A percentile compares a stretch with the other conserved stretches of the same genome.
phyloP scores from a whole-genome alignment of 768 basidiomycete species.

The Naematelia encephala region DNA sequence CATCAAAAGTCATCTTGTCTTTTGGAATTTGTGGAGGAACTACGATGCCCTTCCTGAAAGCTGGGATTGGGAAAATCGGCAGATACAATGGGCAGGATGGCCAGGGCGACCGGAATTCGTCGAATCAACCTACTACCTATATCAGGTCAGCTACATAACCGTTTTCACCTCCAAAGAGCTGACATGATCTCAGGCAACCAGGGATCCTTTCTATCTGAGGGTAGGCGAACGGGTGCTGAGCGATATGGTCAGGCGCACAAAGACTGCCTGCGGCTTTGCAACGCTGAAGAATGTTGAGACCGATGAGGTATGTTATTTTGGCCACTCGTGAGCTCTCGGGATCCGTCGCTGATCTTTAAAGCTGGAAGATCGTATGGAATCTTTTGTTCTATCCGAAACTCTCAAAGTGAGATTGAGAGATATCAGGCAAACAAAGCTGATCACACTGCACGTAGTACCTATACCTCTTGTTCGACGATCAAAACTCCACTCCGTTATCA shows the following conservation, averaged over 20 bases:
- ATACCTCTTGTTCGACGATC: slow-evolving; percentile 75
- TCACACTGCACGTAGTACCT: slow-evolving; percentile 67
- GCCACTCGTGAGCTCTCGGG: not conserved
- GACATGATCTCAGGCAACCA: slow-evolving; percentile 65
- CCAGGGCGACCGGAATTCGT: slow-evolving; percentile 67
- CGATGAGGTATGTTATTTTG: slow-evolving; percentile 39
- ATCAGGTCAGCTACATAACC: slow-evolving; percentile 53
- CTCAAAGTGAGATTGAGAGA: slow-evolving; percentile 67
- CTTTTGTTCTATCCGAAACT: slow-evolving; percentile 89
- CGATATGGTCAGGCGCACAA: slow-evolving; percentile 70
- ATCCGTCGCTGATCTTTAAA: slow-evolving; percentile 53
- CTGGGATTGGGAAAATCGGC: slow-evolving; percentile 68
- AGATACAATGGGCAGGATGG: slow-evolving; percentile 48
- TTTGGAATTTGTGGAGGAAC: slow-evolving; percentile 88
- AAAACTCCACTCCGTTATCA: slow-evolving; percentile 68
- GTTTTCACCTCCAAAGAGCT: slow-evolving; percentile 3
- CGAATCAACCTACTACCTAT: slow-evolving; percentile 95
- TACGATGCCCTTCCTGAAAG: slow-evolving; percentile 88
- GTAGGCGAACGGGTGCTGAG: slow-evolving; percentile 78
- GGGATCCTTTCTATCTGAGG: slow-evolving; percentile 86
- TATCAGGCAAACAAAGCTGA: slow-evolving; percentile 16
- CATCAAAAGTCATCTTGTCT: slow-evolving; percentile 84
- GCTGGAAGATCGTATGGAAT: slow-evolving; percentile 93
- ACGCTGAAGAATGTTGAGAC: slow-evolving; percentile 72
- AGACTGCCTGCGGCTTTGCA: slow-evolving; percentile 80